Conservation (phyloP, 1,284 basidiomycete genomes). For the Pascua sp. region DNA sequence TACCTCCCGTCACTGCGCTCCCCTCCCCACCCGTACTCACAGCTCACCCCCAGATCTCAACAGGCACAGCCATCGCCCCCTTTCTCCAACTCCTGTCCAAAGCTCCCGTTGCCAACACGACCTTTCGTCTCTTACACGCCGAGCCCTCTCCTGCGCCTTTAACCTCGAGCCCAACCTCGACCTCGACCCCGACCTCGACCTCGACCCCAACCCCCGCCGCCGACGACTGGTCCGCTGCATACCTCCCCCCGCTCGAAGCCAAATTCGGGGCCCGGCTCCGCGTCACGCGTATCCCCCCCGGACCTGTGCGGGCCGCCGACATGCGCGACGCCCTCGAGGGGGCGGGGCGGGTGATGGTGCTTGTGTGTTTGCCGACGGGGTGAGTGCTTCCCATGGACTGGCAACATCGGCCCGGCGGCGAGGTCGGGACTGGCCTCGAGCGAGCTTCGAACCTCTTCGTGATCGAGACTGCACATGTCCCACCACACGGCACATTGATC, state of each 20-base stretch:
- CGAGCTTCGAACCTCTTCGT: no score
- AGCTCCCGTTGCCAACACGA: slow-evolving; percentile 14
- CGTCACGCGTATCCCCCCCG: slow-evolving; percentile 17
- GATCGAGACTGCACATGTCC: no score
- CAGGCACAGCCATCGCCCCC: slow-evolving; percentile 47
- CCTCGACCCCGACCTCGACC: background rate
- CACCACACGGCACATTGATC: no score
- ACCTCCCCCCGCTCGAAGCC: slow-evolving; percentile 21
- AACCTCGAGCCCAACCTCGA: background rate
- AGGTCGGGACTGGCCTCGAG: no score
- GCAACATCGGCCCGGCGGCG: no score
- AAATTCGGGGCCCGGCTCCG: slow-evolving; percentile 22
- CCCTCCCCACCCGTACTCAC: background rate
- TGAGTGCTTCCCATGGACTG: no score
- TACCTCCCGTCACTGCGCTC: no score
- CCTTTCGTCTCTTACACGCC: slow-evolving; percentile 32
- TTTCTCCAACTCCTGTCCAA: slow-evolving; percentile 48
- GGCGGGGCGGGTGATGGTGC: slow-evolving; percentile 26
- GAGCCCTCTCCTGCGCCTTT: slow-evolving; percentile 1
- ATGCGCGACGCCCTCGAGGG: slow-evolving; percentile 4
- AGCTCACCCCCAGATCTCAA: slow-evolving; percentile 33
- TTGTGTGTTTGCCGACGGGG: slow-evolving; percentile 42
- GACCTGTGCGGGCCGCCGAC: slow-evolving; percentile 2
- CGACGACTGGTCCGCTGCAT: slow-evolving; percentile 11
- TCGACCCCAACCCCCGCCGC: background rate